Evolutionary conservation across 257 asterid genomes (phyloP), one percentile per base, ranked within the genome.

Genomic region (Gynochthodes officinalis): DNA sequence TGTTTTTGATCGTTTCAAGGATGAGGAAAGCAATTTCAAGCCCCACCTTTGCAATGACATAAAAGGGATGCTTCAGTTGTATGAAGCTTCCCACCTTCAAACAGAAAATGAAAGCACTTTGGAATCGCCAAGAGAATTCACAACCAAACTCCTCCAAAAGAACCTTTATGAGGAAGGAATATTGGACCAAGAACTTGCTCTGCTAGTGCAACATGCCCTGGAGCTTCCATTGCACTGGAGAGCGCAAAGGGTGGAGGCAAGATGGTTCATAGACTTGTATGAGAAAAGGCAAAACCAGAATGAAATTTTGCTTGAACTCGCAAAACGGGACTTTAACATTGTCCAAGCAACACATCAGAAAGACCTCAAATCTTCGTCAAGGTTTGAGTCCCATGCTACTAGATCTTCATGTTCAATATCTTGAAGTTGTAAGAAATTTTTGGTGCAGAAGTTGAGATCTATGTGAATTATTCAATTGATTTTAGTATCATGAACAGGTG

Each of bases 11-110:
- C 1, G 50, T 62, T 74, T 79, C 69, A 82, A 44, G 76, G 75
- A 74, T 6, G 82, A 76, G 35, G 35, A 57, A 7, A 80, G 80
- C 8, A 70, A 70, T 2, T 80, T 76, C 25, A 42, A 70, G 64
- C 11, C 70, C 5, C 35, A 61, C 18, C 61, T 70, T 1, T 30
- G 28, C 11, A 40, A 67, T 7, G 84, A 79, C 65, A 67, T 70
- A 10, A 39, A 61, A 40, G 80, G 82, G 32, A 59, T 79, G 60
- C 64, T 79, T 8, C 72, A 74, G 15, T 16, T 84, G 60, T 81
- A 81, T 10, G 87, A 76, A 84, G 88, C 82, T 68, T 84, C 82
- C 4, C 75, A 64, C 48, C 40, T 76, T 40, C 11, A 10, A 25
- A 62, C 23, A 9, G 65, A 74, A 67, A 72, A 55, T 40, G 83